phyloP scores from a whole-genome alignment of 2,329 filamentous ascomycete genomes.

The Fonsecaea multimorphosa region DNA sequence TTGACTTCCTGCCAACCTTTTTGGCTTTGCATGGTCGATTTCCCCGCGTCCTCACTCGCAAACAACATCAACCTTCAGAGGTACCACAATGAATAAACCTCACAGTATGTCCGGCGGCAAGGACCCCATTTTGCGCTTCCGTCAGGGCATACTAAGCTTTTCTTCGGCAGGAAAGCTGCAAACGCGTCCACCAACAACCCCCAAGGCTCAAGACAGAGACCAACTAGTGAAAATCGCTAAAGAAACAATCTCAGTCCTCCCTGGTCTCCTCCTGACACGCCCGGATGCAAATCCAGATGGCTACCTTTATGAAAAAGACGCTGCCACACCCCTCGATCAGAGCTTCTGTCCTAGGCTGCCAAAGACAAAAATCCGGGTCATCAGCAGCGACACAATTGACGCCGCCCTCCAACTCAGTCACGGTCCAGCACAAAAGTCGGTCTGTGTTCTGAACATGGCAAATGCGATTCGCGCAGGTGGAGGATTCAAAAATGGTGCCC shows the following conservation, averaged over 20 bases:
- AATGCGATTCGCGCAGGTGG: conserved; percentile 65
- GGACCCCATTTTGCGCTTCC: neutral
- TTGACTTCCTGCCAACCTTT: neutral
- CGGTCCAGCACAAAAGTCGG: conserved; percentile 44
- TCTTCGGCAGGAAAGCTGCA: conserved; percentile 11
- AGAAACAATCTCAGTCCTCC: conserved; percentile 58
- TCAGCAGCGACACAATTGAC: conserved; percentile 65
- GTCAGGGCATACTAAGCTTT: neutral
- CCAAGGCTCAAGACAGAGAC: conserved; percentile 21
- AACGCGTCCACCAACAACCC: conserved; percentile 9
- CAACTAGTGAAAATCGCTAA: conserved; percentile 52
- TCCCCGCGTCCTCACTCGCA: neutral
- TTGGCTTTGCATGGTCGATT: too few relatives aligned
- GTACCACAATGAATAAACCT: neutral
- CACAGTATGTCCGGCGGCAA: neutral
- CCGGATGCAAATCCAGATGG: conserved; percentile 50
- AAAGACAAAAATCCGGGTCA: conserved; percentile 53
- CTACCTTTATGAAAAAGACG: conserved; percentile 47
- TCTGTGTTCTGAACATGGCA: conserved; percentile 72
- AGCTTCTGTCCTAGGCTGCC: conserved; percentile 51
- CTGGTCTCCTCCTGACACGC: conserved; percentile 54
- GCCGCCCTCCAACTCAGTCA: conserved; percentile 55
- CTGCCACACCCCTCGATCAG: conserved; percentile 49
- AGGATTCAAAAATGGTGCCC: conserved; percentile 66
- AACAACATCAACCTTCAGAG: neutral